These are phyloP conservation scores for Smallanthus sonchifolius DNA, from an alignment of 129 eudicot genomes.

Conservation along the genomic window DNA sequence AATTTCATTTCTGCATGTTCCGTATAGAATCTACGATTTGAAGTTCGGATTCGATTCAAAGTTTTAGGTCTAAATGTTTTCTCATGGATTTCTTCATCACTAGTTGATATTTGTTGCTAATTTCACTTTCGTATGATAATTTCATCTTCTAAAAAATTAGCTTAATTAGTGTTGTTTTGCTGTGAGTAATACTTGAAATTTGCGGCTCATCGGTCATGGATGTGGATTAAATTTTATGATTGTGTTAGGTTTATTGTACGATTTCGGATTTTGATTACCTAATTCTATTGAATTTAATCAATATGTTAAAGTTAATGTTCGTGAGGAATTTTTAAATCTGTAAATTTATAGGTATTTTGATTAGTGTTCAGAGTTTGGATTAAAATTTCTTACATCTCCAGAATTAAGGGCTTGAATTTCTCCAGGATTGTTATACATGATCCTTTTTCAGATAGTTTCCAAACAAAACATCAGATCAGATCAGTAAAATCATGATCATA, in stretches of 20 bases:
- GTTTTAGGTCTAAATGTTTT: not conserved
- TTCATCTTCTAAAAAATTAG: not conserved
- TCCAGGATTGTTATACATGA: not conserved
- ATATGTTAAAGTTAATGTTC: not conserved
- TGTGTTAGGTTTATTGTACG: not conserved
- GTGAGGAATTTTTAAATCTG: not conserved
- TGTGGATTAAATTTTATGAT: slow-evolving; percentile 1
- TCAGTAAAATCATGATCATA: not conserved
- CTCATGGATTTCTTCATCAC: not conserved
- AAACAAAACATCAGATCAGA: not conserved
- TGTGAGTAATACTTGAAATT: not conserved
- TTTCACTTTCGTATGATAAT: not conserved
- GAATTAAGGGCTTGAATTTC: not conserved
- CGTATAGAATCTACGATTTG: not conserved
- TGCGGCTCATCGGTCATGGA: not conserved
- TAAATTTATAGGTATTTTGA: not conserved
- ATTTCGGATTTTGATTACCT: not conserved
- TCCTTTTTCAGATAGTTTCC: not conserved
- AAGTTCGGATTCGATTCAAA: not conserved
- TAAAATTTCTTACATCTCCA: not conserved
- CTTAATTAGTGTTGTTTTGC: not conserved
- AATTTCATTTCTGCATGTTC: slow-evolving; percentile 12
- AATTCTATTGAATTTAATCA: too few species aligned
- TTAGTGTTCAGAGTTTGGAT: not conserved
- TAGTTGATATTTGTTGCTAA: not conserved